A percentile compares a stretch with the other conserved stretches of the same genome.
phyloP scores from a whole-genome alignment of 192 early-diverging fungal genomes.

The Neocallimastix lanati region DNA sequence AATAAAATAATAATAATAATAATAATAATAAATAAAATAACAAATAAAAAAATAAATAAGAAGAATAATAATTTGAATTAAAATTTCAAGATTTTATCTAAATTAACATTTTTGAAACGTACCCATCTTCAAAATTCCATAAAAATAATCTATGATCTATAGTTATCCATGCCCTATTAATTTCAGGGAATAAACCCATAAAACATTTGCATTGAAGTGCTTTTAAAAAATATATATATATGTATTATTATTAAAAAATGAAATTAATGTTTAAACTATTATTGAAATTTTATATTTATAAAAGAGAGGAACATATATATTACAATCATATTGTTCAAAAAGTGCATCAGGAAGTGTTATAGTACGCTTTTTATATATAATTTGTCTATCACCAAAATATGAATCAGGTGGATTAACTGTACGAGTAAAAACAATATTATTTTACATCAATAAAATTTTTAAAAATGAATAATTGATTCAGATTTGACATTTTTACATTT shows the following conservation, averaged over 20 bases:
- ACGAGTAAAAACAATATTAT: neutral
- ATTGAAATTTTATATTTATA: too few relatives aligned
- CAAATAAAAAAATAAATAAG: too few relatives aligned
- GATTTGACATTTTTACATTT: too few relatives aligned
- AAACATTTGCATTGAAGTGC: conserved; percentile 56
- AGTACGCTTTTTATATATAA: conserved; percentile 35
- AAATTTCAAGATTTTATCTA: too few relatives aligned
- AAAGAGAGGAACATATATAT: too few relatives aligned
- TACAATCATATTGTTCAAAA: conserved; percentile 59
- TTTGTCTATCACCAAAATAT: conserved; percentile 12
- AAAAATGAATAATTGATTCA: too few relatives aligned
- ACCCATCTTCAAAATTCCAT: conserved; percentile 76
- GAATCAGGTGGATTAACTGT: neutral
- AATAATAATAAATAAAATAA: too few relatives aligned
- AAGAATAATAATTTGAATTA: too few relatives aligned
- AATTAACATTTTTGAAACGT: conserved; percentile 1
- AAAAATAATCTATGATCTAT: conserved; percentile 75
- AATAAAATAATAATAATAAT: too few relatives aligned
- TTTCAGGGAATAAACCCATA: conserved; percentile 80
- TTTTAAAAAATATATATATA: neutral
- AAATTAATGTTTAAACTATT: too few relatives aligned
- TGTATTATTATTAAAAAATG: too few relatives aligned
- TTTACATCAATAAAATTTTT: too few relatives aligned
- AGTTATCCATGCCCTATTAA: conserved; percentile 78
- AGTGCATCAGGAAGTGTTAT: conserved; percentile 55